Base-by-base conservation (phyloP, 1,139 yeast species). In the Candida labiduridarum region DNA sequence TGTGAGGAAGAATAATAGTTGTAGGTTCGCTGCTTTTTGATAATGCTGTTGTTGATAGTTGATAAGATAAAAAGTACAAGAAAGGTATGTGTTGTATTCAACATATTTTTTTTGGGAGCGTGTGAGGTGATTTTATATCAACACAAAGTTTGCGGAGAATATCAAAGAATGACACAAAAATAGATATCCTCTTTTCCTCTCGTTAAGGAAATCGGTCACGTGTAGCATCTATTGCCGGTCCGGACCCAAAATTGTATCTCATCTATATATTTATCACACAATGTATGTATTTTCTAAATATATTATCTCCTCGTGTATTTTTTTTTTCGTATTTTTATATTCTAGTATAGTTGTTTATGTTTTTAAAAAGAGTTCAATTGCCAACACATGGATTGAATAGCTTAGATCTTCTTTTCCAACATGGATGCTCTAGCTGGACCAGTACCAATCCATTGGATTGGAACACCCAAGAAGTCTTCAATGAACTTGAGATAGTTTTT, bases 401-500 rank as follows among this genome's bases (percentile, higher is more conserved):
- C n/a, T 45, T 53, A 54, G 39, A 52, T 48, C 29, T 47, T 34
- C 65, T 80, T 80, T 53, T 69, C 80, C 61, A 87, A 76, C 95
- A 87, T 87, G 35, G 88, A 82, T 52, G 84, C 96, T 76, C 99
- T 89, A 48, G 91, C 96, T 56, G 99, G 98, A 56, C 99, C 99
- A 52, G 96, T 95, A 67, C 99, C 99, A 57, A 94, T 94, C 97
- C 98, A 94, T 70, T 87, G 89, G 58, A 94, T 80, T 52, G 96
- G 96, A 52, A 89, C 95, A 42, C 80, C 78, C 56, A 91, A 76
- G 65, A 79, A 91, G 56, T 90, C 86, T 73, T 92, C 99, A 65
- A 94, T 91, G 68, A 72, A 94, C 59, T 80, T 77, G 71, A 94
- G 79, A 72, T 95, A 94, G 57, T 79, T 80, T 76, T 89, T 83